These are phyloP conservation scores for Venturia asperata DNA, from an alignment of 2,329 filamentous ascomycete genomes.

Conservation along the genomic window DNA sequence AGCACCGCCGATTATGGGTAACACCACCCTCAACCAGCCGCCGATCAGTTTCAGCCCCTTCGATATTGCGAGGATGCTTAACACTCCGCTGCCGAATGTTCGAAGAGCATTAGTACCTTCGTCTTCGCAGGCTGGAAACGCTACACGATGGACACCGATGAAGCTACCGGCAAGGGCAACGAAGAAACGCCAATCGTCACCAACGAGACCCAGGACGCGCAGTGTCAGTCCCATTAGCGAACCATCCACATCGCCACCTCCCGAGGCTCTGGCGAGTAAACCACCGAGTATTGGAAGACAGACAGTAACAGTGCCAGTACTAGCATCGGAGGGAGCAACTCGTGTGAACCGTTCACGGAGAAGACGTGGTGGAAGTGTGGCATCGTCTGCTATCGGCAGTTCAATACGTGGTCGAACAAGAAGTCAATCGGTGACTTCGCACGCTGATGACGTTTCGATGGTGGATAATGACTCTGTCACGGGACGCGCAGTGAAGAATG, in stretches of 20 bases:
- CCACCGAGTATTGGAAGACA: constrained; percentile 30
- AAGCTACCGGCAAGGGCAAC: background rate
- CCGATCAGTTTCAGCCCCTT: constrained; percentile 10
- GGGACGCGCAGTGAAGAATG: constrained; percentile 39
- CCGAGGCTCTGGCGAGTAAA: constrained; percentile 24
- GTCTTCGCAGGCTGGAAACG: background rate
- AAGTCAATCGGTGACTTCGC: constrained; percentile 43
- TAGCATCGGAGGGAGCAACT: constrained; percentile 23
- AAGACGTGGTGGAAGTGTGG: constrained; percentile 33
- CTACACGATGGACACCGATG: constrained; percentile 10
- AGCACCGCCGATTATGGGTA: background rate
- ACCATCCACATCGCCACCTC: constrained; percentile 14
- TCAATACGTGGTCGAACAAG: constrained; percentile 40
- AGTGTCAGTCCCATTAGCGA: constrained; percentile 19
- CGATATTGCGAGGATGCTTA: constrained; percentile 17
- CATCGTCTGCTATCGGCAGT: constrained; percentile 41
- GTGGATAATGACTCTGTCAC: constrained; percentile 35
- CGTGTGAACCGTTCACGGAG: constrained; percentile 22
- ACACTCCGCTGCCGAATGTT: constrained; percentile 7
- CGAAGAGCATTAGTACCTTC: background rate
- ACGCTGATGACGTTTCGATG: constrained; percentile 35
- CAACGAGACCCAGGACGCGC: constrained; percentile 12
- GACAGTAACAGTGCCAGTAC: background rate
- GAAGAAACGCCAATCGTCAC: constrained; percentile 13
- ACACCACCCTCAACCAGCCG: background rate